A percentile compares a stretch with the other conserved stretches of the same genome.
Evolutionary conservation across 2,329 filamentous ascomycete species (phyloP).

Genomic region (Colletotrichum sansevieriae): DNA sequence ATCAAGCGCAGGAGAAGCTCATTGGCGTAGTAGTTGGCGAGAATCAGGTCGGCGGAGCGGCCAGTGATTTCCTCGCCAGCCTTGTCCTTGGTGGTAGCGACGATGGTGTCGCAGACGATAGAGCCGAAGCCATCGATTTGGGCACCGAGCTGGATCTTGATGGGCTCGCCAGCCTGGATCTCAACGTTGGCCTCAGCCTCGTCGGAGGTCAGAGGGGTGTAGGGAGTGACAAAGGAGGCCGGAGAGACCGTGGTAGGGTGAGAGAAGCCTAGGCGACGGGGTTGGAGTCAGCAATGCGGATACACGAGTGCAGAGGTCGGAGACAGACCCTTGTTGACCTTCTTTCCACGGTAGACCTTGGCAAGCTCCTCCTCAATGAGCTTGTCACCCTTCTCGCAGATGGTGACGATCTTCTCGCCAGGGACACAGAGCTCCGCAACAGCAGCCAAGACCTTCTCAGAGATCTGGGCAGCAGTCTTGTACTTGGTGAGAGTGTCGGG

Average conservation of each 20-base stretch:
- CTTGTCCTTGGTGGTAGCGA: constrained; percentile 75
- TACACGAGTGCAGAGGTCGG: constrained; percentile 13
- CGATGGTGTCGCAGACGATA: constrained; percentile 93
- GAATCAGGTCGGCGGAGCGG: constrained; percentile 85
- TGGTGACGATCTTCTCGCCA: constrained; percentile 90
- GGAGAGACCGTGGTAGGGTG: constrained; percentile 97
- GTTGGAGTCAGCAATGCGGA: constrained; percentile 36
- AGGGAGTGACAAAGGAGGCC: constrained; percentile 93
- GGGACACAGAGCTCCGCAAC: constrained; percentile 82
- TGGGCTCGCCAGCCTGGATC: constrained; percentile 86
- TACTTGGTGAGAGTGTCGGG: constrained; percentile 98
- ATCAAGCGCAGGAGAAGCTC: constrained; percentile 93
- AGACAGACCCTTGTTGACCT: constrained; percentile 85
- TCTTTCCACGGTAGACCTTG: constrained; percentile 99
- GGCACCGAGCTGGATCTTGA: constrained; percentile 99
- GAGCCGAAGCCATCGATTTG: constrained; percentile 98
- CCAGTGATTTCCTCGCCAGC: constrained; percentile 76
- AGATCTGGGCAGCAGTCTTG: constrained; percentile 95
- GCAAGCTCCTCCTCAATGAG: constrained; percentile 91
- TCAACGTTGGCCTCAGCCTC: constrained; percentile 83
- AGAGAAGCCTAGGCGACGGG: constrained; percentile 75
- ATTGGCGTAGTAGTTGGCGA: constrained; percentile 95
- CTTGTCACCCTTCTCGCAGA: constrained; percentile 97
- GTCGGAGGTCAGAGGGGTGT: constrained; percentile 92
- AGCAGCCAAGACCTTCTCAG: constrained; percentile 92